Evolutionary conservation across 441 rosid species (phyloP).

Genomic region (Arabidopsis hybrid): DNA sequence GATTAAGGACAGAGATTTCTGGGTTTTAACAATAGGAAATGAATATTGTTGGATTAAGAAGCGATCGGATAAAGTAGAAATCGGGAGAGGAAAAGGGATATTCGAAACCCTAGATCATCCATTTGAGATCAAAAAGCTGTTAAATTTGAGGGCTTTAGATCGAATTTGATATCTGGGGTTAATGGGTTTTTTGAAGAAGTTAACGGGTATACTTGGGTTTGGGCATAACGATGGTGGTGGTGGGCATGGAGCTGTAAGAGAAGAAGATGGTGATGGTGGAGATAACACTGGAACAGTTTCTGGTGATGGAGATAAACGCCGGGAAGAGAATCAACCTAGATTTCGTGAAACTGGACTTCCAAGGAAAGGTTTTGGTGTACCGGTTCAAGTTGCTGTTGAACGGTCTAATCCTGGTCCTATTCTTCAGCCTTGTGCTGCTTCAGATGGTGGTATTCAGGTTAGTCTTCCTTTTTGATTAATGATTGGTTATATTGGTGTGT

Average conservation of each 20-base stretch:
- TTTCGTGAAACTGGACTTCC: conserved; percentile 70
- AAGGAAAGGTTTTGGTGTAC: conserved; percentile 75
- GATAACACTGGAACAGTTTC: conserved; percentile 37
- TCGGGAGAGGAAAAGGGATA: conserved; percentile 24
- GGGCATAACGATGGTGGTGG: conserved; percentile 65
- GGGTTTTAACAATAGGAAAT: background rate
- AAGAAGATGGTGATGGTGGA: conserved; percentile 44
- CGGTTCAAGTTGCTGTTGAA: conserved; percentile 73
- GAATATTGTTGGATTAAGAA: conserved; percentile 15
- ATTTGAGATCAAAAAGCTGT: background rate
- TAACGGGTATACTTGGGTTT: conserved; percentile 81
- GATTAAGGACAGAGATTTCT: background rate
- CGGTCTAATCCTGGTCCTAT: conserved; percentile 66
- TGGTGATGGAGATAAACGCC: conserved; percentile 35
- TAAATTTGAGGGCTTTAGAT: background rate
- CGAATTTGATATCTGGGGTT: conserved; percentile 24
- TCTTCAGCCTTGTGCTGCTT: conserved; percentile 61
- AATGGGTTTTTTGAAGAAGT: conserved; percentile 81
- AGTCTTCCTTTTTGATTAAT: background rate
- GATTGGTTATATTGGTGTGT: background rate
- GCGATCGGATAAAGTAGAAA: conserved; percentile 27
- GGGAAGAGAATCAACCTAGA: conserved; percentile 32
- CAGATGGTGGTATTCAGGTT: conserved; percentile 91
- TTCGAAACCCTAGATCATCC: conserved; percentile 39
- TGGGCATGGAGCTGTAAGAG: conserved; percentile 50